Conservation (phyloP, 2,329 filamentous ascomycete genomes). For the Neonectria hederae region DNA sequence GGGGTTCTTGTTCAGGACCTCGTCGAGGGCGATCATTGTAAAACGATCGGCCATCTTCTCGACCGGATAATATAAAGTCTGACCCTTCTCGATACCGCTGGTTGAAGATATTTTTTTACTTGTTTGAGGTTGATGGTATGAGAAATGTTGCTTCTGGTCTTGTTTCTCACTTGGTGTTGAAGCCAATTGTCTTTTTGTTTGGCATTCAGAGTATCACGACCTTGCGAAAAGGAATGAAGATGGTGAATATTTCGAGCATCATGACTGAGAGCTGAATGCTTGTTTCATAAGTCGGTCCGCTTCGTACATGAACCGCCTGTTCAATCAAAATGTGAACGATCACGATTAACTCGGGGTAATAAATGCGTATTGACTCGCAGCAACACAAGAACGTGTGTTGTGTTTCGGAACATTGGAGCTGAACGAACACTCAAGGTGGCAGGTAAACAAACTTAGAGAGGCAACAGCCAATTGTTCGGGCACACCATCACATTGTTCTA, state of each 20-base stretch:
- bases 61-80: slow-evolving; percentile 7
- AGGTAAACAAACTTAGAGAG: slow-evolving; percentile 50
- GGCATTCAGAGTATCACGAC: slow-evolving; percentile 56
- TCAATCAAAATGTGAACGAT: slow-evolving; percentile 54
- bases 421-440: not conserved
- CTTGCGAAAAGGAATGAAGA: slow-evolving; percentile 70
- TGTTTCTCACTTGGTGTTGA: slow-evolving; percentile 18
- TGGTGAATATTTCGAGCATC: slow-evolving; percentile 67
- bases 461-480: slow-evolving; percentile 65
- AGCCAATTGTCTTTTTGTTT: slow-evolving; percentile 42
- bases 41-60: slow-evolving; percentile 51
- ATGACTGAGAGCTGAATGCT: slow-evolving; percentile 63
- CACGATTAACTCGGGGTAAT: slow-evolving; percentile 67
- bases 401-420: slow-evolving; percentile 54
- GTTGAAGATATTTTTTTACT: slow-evolving; percentile 8
- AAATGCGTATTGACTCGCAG: slow-evolving; percentile 62
- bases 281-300: not conserved
- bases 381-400: slow-evolving; percentile 61
- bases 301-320: no score
- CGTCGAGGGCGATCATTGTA: slow-evolving; percentile 70
- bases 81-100: slow-evolving; percentile 9
- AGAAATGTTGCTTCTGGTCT: not conserved
- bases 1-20: slow-evolving; percentile 66
- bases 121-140: slow-evolving; percentile 27
- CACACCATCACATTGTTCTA: slow-evolving; percentile 71